These are phyloP conservation scores for Fomitopsis palustris DNA, from an alignment of 1,284 basidiomycete genomes.

Conservation along the genomic window DNA sequence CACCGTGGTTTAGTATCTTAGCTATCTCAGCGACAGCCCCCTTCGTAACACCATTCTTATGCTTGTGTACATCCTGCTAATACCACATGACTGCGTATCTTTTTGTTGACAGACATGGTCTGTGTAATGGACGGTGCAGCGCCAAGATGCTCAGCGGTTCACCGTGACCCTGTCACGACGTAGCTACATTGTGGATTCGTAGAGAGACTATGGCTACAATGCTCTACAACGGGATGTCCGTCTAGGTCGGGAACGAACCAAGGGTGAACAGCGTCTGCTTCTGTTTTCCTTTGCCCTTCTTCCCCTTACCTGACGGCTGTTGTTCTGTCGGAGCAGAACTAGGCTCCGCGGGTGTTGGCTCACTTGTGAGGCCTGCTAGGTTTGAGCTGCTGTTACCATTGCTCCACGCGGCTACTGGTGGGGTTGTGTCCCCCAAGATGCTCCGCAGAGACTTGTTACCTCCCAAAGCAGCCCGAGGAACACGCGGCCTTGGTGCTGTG, in stretches of 20 bases:
- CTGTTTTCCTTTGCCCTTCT: conserved; percentile 80
- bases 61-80: no score
- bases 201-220: background rate
- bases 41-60: no score
- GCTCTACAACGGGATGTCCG: background rate
- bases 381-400: conserved; percentile 44
- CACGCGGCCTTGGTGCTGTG: conserved; percentile 32
- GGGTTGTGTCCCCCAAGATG: conserved; percentile 56
- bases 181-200: conserved; percentile 4
- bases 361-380: conserved; percentile 51
- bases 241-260: conserved; percentile 56
- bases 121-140: no score
- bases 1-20: background rate
- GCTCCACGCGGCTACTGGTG: conserved; percentile 50
- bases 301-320: conserved; percentile 43
- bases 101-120: no score
- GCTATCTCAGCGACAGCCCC: no score
- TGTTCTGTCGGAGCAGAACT: conserved; percentile 11
- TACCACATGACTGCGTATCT: no score
- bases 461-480: conserved; percentile 48
- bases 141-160: no score
- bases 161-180: background rate
- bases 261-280: conserved; percentile 80
- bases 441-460: conserved; percentile 70
- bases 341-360: conserved; percentile 15